These are phyloP conservation scores for Pinus taeda DNA, from an alignment of 75 land plant genomes.

Conservation along the genomic window DNA sequence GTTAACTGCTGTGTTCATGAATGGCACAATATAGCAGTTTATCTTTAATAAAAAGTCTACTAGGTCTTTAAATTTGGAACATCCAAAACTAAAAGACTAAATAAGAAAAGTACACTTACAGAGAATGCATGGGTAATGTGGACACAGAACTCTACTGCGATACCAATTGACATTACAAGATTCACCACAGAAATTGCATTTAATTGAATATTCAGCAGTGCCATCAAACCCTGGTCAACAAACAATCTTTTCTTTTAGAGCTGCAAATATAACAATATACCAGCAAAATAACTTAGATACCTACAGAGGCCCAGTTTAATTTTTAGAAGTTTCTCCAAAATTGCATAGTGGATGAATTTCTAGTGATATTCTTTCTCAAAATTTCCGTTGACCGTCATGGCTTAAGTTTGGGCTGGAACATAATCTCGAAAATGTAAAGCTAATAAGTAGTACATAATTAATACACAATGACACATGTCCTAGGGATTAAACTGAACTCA, in stretches of 20 bases:
- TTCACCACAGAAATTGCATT: constrained; percentile 98
- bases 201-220: constrained; percentile 73
- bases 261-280: not conserved
- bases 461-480: too few relatives aligned
- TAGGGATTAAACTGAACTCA: not conserved
- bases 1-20: too few relatives aligned
- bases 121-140: constrained; percentile 92
- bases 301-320: not conserved
- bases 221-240: constrained; percentile 82
- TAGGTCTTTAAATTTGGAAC: too few relatives aligned
- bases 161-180: constrained; percentile 91
- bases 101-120: constrained; percentile 35
- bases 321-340: not conserved
- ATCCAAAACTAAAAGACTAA: too few relatives aligned
- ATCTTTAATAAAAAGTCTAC: too few relatives aligned
- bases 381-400: not conserved
- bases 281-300: not conserved
- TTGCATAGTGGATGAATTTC: not conserved
- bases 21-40: too few relatives aligned
- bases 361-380: not conserved
- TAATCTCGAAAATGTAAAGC: not conserved
- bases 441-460: not conserved
- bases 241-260: not conserved
- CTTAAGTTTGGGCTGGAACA: not conserved
- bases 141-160: constrained; percentile 96